Base-by-base conservation (phyloP, 164 flowering plant species). In the Aristolochia fimbriata region DNA sequence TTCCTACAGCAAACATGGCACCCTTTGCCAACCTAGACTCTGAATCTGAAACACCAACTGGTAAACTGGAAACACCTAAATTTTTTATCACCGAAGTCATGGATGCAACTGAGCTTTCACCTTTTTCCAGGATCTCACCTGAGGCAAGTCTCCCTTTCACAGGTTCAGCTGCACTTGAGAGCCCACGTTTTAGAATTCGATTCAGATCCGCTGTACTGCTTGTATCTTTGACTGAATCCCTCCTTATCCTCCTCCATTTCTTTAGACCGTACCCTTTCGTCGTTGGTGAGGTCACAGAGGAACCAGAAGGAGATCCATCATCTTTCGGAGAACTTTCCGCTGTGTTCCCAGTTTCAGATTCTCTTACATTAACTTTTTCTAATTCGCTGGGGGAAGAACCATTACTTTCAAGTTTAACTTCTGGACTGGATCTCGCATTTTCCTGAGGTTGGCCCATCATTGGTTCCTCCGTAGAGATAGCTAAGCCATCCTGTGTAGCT, bases 221-320 rank as follows among this genome's bases (percentile, higher is more conserved):
- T 15, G 71, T 58, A 47, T 84, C 89, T 72, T 76, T 82, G 13
- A 47, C 30, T 43, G 55, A 12, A 46, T 80, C 85, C 72, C 90
- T 78, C 72, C 62, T 78, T 51, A 80, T 77, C 24, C 96, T 74
- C 73, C 79, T 80, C 97, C 97, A 91, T 71, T 88, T 91, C 82
- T 74, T 91, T 77, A 92, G 74, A 12, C 95, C 98, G 27, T 59
- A 48, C 16, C 98, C 96, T 73, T 87, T 92, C 5, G 57, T 68
- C 0, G 51, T 51, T 1, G 82, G 63, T 2, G 80, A 61, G 16
- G 30, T 59, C 15, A 60, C 74, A 31, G 66, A 57, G 10, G 5
- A 24, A 15, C 53, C 47, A 9, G 56, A 43, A 20, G 79, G 67
- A 24, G 81, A 72, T 55, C 60, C 21, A 41, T 20, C 19, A 51